Percentiles rank a stretch among this genome's conserved stretches.
phyloP scores from a whole-genome alignment of 2,329 filamentous ascomycete genomes.

The Aureobasidium leucospermi region DNA sequence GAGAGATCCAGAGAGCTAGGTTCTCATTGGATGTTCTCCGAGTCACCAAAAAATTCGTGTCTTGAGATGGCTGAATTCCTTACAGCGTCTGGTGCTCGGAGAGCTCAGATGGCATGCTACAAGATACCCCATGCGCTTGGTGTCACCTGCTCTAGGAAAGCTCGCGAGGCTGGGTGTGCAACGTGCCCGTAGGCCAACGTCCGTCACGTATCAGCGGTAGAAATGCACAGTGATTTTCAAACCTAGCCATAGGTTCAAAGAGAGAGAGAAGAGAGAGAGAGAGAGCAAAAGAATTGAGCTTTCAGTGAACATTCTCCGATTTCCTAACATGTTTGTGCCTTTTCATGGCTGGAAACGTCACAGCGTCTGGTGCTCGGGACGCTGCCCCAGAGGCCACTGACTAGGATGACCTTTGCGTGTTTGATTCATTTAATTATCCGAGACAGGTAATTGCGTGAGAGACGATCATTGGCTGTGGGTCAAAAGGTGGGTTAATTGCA shows the following conservation, averaged over 20 bases:
- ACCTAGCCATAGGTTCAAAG: neutral
- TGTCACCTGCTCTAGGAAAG: no score
- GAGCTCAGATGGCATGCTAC: no score
- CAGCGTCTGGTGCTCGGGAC: no score
- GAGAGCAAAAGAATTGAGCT: neutral
- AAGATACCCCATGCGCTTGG: no score
- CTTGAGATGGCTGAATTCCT: no score
- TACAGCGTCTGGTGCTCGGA: no score
- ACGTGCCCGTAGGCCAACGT: no score
- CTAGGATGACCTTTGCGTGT: neutral
- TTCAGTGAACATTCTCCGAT: neutral
- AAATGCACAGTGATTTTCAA: neutral
- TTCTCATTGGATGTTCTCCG: no score
- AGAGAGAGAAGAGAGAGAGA: neutral
- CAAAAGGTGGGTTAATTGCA: neutral
- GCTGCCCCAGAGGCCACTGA: no score
- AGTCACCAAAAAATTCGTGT: no score
- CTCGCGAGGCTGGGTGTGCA: no score
- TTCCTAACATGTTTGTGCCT: neutral
- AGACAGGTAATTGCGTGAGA: constrained; percentile 9
- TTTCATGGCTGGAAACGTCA: neutral
- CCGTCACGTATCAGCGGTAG: neutral
- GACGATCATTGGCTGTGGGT: neutral
- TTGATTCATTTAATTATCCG: neutral
- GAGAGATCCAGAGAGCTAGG: no score